A percentile compares a stretch with the other conserved stretches of the same genome.
These are phyloP conservation scores for Cephaloascus albidus DNA, from an alignment of 805 yeast genomes.

Conservation along the genomic window DNA sequence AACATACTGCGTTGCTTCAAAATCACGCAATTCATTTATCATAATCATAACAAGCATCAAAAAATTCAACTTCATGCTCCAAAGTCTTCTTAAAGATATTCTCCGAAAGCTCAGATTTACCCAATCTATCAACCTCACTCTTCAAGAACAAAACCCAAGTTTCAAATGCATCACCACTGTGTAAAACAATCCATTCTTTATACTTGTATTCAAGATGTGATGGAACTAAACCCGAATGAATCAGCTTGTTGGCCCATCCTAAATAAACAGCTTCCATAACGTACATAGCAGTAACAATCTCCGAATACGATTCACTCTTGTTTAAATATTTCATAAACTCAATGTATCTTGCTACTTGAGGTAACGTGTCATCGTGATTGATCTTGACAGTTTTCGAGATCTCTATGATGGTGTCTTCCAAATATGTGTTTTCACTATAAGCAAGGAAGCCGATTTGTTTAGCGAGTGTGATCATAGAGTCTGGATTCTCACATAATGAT, in stretches of 20 bases:
- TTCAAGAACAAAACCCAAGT: constrained; percentile 38
- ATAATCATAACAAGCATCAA: constrained; percentile 32
- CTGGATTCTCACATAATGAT: constrained; percentile 28
- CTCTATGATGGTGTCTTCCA: constrained; percentile 16
- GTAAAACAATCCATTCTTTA: constrained; percentile 43
- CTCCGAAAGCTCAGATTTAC: constrained; percentile 16
- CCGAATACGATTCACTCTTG: constrained; percentile 21
- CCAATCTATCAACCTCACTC: constrained; percentile 28
- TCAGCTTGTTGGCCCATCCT: constrained; percentile 38
- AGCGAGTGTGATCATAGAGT: constrained; percentile 28
- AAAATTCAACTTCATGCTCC: constrained; percentile 33
- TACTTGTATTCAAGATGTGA: constrained; percentile 30
- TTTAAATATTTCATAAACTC: constrained; percentile 20
- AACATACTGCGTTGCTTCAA: too few relatives aligned
- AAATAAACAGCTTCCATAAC: constrained; percentile 42
- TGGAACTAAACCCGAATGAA: constrained; percentile 8
- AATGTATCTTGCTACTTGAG: constrained; percentile 27
- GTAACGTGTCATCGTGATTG: constrained; percentile 11
- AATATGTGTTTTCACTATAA: constrained; percentile 39
- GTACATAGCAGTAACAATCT: constrained; percentile 32
- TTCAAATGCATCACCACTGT: constrained; percentile 37
- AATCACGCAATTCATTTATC: too few relatives aligned
- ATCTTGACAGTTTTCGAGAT: constrained; percentile 8
- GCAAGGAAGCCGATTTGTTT: constrained; percentile 44
- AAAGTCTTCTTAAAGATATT: constrained; percentile 23